Evolutionary conservation across 1,284 basidiomycete species (phyloP), one percentile per base, ranked within the genome.

Genomic region (Mycosarcoma maydis): DNA sequence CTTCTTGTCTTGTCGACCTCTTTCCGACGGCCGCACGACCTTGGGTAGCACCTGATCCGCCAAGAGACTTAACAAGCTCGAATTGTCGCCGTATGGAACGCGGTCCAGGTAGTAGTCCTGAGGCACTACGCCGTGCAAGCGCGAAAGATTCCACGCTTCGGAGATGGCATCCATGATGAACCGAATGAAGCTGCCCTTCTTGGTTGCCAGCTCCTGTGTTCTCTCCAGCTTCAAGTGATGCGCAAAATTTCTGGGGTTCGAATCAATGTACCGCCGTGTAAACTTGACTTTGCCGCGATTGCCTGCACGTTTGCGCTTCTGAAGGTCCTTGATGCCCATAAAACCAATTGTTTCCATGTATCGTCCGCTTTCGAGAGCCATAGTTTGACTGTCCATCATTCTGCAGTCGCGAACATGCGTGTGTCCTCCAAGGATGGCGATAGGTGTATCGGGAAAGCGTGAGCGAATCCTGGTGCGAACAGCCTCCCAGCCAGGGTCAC

Each of bases 251-350:
- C 80, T 71, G 4, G 82, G 80, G 68, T 85, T 85, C 22, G 82
- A 82, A 52, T 86, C 84, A 26, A 86, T 76, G 73, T 85, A 86
- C 7, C 83, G 68, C 16, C 85, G 65, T 20, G 82, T 76, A 16
- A 84, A 81, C 11, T 76, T 72, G 23, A 85, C 76, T 14, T 57
- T 61, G 14, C 57, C 52, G n/a, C 74, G 69, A 16, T 75, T 66
- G 14, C 69, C 56, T 3, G 58, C 45, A 4, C 47, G 47, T 20
- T 60, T 58, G 24, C 60, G 50, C 20, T 53, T 68, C 27, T 62
- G 50, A 2, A 72, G 56, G 30, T 73, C 52, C 29, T 71, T 71
- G 41, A 73, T 45, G 22, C 73, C 46, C 58, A 69, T 59, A 50
- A 70, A 72, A 22, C 65, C 68, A 33, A 73, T 49, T 30, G 70